These are phyloP conservation scores for Datura wrightii DNA, from an alignment of 257 asterid species.

Conservation along the genomic window DNA sequence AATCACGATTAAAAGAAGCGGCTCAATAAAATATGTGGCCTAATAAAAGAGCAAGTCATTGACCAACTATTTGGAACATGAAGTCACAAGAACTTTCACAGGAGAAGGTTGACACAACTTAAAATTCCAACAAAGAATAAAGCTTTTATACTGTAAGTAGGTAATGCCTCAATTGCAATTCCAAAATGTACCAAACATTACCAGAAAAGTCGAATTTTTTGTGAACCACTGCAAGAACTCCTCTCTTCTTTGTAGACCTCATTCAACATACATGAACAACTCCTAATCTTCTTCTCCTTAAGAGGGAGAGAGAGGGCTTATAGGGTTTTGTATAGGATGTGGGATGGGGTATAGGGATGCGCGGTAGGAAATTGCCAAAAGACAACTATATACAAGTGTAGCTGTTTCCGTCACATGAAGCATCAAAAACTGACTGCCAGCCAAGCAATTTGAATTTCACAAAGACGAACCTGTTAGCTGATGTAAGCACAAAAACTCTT, in stretches of 20 bases:
- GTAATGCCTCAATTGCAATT: not conserved
- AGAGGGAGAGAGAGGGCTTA: not conserved
- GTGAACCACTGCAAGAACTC: not conserved
- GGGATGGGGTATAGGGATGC: not conserved
- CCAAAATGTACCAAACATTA: constrained; percentile 6
- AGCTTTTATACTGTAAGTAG: not conserved
- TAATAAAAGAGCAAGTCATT: not conserved
- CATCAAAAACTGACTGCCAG: constrained; percentile 9
- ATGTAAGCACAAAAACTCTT: not conserved
- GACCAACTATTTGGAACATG: not conserved
- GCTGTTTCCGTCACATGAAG: not conserved
- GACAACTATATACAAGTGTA: not conserved
- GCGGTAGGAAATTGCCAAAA: not conserved
- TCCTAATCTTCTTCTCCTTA: not conserved
- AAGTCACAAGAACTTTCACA: not conserved
- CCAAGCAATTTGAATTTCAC: not conserved
- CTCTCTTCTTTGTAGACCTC: not conserved
- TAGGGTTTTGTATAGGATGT: not conserved
- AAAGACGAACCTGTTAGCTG: not conserved
- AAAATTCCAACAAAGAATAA: not conserved
- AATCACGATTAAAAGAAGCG: not conserved
- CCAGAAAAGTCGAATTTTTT: not conserved
- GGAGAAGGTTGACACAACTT: not conserved
- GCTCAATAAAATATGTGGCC: not conserved
- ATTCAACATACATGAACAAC: not conserved